phyloP scores from a whole-genome alignment of 176 grass and related monocot species.

The Oryza officinalis region DNA sequence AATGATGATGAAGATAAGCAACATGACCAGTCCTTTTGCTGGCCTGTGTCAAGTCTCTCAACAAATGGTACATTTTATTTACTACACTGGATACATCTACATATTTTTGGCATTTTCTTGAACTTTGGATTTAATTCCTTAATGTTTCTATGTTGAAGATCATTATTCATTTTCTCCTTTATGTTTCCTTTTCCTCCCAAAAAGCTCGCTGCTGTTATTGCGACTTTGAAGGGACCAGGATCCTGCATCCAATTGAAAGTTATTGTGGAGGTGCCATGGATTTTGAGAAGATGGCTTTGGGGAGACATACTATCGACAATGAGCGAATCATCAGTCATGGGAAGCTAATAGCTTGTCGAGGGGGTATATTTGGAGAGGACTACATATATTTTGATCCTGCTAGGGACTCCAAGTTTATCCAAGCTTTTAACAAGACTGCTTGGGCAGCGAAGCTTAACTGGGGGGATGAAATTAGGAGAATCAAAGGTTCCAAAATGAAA shows the following conservation, averaged over 20 bases:
- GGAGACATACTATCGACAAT: neutral
- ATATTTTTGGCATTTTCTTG: neutral
- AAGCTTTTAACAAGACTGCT: neutral
- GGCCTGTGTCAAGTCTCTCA: neutral
- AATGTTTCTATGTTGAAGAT: neutral
- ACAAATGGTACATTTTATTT: neutral
- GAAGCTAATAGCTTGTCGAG: neutral
- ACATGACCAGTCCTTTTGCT: neutral
- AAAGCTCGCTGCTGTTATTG: constrained; percentile 3
- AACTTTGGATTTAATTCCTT: neutral
- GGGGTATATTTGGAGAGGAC: neutral
- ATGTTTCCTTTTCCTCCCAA: too few species aligned
- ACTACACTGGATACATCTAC: neutral
- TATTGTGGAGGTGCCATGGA: neutral
- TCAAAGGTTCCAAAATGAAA: too few species aligned
- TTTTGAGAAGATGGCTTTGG: constrained; percentile 3
- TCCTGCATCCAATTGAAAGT: neutral
- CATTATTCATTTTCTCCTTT: neutral
- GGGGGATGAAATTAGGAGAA: too few species aligned
- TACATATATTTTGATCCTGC: neutral
- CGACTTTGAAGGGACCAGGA: neutral
- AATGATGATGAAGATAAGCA: neutral
- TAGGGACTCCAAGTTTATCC: neutral
- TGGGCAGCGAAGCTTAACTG: neutral
- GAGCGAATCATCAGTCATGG: neutral